phyloP scores from a whole-genome alignment of 2,329 filamentous ascomycete genomes.

The Salinomyces thailandicus region DNA sequence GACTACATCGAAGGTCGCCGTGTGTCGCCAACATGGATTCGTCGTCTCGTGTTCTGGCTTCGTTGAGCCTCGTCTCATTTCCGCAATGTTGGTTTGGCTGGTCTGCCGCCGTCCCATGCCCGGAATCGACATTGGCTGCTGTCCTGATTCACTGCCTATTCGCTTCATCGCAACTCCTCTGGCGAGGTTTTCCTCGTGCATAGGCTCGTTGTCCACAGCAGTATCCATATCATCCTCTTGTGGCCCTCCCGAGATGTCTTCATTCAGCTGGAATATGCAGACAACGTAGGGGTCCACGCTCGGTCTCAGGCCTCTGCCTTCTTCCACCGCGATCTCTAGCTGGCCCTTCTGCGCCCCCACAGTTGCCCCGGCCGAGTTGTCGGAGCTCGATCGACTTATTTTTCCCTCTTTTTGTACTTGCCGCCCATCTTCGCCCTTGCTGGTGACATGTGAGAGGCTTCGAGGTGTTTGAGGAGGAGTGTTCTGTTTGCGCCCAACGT shows the following conservation, averaged over 20 bases:
- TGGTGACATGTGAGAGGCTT: conserved; percentile 61
- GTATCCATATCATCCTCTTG: conserved; percentile 42
- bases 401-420: conserved; percentile 28
- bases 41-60: conserved; percentile 57
- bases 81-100: conserved; percentile 77
- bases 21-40: conserved; percentile 89
- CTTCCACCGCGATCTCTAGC: conserved; percentile 76
- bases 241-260: conserved; percentile 85
- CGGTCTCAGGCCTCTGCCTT: conserved; percentile 70
- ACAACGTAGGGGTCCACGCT: conserved; percentile 90
- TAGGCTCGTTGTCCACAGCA: conserved; percentile 19
- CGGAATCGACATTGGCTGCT: conserved; percentile 81
- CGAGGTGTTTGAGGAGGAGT: conserved; percentile 83
- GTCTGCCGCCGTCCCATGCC: conserved; percentile 87
- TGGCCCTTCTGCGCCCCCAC: conserved; percentile 72
- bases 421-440: conserved; percentile 20
- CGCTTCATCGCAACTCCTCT: conserved; percentile 40
- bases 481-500: conserved; percentile 65
- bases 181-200: conserved; percentile 48
- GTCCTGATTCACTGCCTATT: conserved; percentile 67
- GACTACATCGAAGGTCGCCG: conserved; percentile 90
- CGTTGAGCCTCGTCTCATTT: conserved; percentile 38
- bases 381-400: conserved; percentile 25
- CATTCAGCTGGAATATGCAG: conserved; percentile 91
- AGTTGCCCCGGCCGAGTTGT: conserved; percentile 38